Evolutionary conservation across 305 asterid species (phyloP).

Genomic region (Ilex paraguariensis): DNA sequence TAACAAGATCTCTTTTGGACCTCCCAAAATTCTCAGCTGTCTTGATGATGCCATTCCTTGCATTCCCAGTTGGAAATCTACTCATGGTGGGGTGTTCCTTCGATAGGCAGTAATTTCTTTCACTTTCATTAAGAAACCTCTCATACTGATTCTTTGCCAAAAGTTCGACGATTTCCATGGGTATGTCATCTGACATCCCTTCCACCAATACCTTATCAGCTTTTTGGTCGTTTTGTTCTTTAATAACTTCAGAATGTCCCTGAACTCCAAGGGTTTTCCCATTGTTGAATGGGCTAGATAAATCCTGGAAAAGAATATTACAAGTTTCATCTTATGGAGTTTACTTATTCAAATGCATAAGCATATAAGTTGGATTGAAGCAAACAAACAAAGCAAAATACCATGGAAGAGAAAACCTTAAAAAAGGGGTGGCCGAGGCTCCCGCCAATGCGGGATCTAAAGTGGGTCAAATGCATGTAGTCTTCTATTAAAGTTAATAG

Average conservation of each 20-base stretch:
- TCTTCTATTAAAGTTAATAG: no score
- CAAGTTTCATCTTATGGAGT: no score
- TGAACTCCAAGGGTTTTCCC: conserved; percentile 31
- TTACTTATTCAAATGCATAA: no score
- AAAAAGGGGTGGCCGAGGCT: no score
- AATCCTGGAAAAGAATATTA: conserved; percentile 8
- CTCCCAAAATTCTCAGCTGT: conserved; percentile 21
- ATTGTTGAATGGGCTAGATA: conserved; percentile 15
- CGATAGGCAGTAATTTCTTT: conserved; percentile 17
- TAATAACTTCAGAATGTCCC: conserved; percentile 18
- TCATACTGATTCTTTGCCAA: conserved; percentile 66
- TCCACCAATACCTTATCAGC: conserved; percentile 19
- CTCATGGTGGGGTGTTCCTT: conserved; percentile 20
- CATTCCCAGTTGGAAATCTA: conserved; percentile 19
- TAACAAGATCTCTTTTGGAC: conserved; percentile 12
- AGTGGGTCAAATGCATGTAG: no score
- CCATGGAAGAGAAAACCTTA: no score
- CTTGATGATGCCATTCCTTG: conserved; percentile 15
- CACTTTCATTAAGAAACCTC: conserved; percentile 31
- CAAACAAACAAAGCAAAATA: no score
- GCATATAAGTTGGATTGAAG: no score
- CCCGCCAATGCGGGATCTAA: no score
- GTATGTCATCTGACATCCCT: conserved; percentile 59
- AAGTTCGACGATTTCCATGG: conserved; percentile 81
- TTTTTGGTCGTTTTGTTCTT: conserved; percentile 23